Evolutionary conservation across 306 rosid genomes (phyloP).

Genomic region (Trifolium pratense): DNA sequence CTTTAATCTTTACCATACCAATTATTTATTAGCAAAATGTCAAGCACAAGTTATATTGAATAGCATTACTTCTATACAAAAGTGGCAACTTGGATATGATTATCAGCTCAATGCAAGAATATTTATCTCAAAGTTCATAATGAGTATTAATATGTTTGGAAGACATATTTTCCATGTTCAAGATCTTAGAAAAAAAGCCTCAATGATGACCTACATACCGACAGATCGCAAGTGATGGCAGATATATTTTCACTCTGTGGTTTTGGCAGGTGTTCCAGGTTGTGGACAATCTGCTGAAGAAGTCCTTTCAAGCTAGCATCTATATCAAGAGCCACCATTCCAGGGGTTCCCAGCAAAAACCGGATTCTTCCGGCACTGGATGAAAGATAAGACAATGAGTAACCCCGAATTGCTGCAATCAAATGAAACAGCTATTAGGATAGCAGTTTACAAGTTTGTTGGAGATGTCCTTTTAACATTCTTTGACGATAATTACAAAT

Average conservation of each 20-base stretch:
- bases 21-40: conserved; percentile 24
- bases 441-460: conserved; percentile 22
- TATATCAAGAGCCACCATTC: conserved; percentile 98
- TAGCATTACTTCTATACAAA: conserved; percentile 21
- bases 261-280: conserved; percentile 91
- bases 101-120: conserved; percentile 23
- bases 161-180: conserved; percentile 25
- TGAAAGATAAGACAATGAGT: conserved; percentile 91
- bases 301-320: conserved; percentile 82
- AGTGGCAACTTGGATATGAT: conserved; percentile 29
- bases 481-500: conserved; percentile 15
- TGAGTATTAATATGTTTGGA: conserved; percentile 25
- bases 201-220: conserved; percentile 66
- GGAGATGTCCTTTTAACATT: conserved; percentile 35
- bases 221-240: conserved; percentile 83
- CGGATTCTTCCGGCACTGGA: conserved; percentile 94
- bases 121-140: conserved; percentile 14
- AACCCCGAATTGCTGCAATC: conserved; percentile 94
- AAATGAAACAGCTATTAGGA: conserved; percentile 38
- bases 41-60: conserved; percentile 20
- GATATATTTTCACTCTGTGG: conserved; percentile 95
- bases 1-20: conserved; percentile 27
- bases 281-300: conserved; percentile 77
- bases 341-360: conserved; percentile 90
- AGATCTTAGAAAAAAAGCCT: conserved; percentile 26